A percentile compares a stretch with the other conserved stretches of the same genome.
phyloP scores from a whole-genome alignment of 768 basidiomycete genomes.

The Saitozyma sp. region DNA sequence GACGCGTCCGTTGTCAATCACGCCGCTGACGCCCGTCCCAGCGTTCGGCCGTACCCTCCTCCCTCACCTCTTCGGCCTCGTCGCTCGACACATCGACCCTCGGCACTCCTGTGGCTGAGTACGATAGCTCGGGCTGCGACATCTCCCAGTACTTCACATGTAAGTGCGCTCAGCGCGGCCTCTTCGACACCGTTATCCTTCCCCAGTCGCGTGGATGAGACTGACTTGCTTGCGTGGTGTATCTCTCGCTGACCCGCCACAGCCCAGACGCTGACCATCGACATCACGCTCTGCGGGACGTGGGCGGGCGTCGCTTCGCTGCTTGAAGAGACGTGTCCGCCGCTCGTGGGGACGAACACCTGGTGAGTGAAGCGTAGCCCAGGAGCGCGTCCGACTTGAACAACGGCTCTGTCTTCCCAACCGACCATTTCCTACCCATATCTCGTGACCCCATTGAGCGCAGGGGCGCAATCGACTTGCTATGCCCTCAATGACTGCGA shows the following conservation, averaged over 20 bases:
- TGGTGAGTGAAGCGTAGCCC: conserved; percentile 57
- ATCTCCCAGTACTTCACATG: conserved; percentile 51
- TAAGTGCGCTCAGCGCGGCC: conserved; percentile 23
- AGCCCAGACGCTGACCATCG: conserved; percentile 69
- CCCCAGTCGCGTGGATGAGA: conserved; percentile 53
- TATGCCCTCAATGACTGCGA: too few species aligned
- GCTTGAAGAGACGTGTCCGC: conserved; percentile 55
- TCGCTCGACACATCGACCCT: conserved; percentile 57
- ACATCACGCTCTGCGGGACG: conserved; percentile 65
- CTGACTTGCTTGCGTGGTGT: background rate
- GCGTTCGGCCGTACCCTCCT: conserved; percentile 40
- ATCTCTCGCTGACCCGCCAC: conserved; percentile 44
- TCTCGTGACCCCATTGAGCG: too few species aligned
- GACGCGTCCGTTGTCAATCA: background rate
- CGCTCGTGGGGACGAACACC: conserved; percentile 56
- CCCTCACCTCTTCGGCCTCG: conserved; percentile 56
- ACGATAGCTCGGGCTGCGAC: conserved; percentile 62
- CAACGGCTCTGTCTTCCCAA: too few species aligned
- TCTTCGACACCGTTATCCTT: conserved; percentile 14
- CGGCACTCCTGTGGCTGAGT: conserved; percentile 71
- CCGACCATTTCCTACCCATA: too few species aligned
- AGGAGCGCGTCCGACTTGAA: too few species aligned
- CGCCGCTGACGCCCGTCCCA: conserved; percentile 15
- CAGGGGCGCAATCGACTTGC: too few species aligned
- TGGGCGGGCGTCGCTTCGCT: conserved; percentile 61